Evolutionary conservation across 768 basidiomycete species (phyloP), one percentile per base, ranked within the genome.

Genomic region (Strobilomyces dryophilus): DNA sequence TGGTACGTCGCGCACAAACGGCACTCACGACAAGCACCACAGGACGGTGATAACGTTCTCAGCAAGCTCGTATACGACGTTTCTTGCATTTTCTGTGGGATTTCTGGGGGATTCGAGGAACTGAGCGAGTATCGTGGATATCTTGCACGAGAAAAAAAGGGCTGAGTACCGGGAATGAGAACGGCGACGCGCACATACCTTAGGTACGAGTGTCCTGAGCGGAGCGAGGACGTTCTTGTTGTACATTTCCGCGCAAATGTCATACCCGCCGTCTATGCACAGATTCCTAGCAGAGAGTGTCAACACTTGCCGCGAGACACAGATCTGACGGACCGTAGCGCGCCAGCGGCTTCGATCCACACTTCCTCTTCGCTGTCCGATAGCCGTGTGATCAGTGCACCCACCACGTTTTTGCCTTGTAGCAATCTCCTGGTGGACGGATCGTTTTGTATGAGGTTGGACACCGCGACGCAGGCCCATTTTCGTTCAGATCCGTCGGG

Each of bases 391-490:
- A 97, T 93, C 61, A 97, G 72, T 29, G 81, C 82, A 6, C 89
- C 92, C 34, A 98, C 90, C 34, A 95, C 78, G 66, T 94, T 92
- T 72, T 90, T 92, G 27, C 90, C 89, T 64, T 95, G 94, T 18
- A 98, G 77, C 61, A 98, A 72, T 57, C 95, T 74, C 55, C 95
- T 76, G 14, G 95, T 97, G 8, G 92, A 91, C 18, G 94, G 88
- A 68, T 98, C 95, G 60, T 95, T 95, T 67, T 94, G 89, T 56
- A 95, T 95, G 45, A 98, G 74, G 68, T 92, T 95, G 11, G 91
- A 93, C n/a, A 95, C 88, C 1, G 94, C 93, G 21, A 94, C 92
- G 67, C 94, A 95, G 4, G 94, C 92, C 94, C 92, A 97, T 66
- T 92, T 91, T 49, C 95, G 82, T 59, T 98, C 95, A 1, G 79